phyloP scores from a whole-genome alignment of 306 rosid species.

The Vachellia pachyceras region DNA sequence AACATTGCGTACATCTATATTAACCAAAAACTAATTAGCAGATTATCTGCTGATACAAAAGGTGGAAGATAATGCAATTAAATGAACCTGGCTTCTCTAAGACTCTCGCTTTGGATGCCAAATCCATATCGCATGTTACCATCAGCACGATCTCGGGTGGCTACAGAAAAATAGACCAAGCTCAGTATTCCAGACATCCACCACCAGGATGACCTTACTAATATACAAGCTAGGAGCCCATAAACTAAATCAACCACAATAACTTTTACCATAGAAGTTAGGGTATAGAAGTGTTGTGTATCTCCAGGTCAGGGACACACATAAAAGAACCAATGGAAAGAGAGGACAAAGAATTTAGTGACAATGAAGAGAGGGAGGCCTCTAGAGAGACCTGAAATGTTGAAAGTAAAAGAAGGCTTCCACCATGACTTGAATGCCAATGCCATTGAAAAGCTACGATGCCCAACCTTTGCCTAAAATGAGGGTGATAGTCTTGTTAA shows the following conservation, averaged over 20 bases:
- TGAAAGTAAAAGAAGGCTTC: slow-evolving; percentile 94
- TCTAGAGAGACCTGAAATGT: slow-evolving; percentile 71
- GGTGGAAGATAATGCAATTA: slow-evolving; percentile 19
- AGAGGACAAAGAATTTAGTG: slow-evolving; percentile 4
- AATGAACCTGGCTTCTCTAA: slow-evolving; percentile 97
- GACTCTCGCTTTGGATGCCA: slow-evolving; percentile 82
- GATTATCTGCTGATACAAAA: slow-evolving; percentile 29
- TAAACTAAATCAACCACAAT: neutral
- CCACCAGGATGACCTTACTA: slow-evolving; percentile 12
- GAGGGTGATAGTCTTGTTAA: slow-evolving; percentile 34
- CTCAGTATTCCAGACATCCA: slow-evolving; percentile 32
- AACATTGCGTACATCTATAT: neutral
- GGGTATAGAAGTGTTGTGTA: slow-evolving; percentile 7
- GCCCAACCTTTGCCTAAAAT: slow-evolving; percentile 86
- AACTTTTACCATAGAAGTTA: neutral
- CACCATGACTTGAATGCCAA: slow-evolving; percentile 97
- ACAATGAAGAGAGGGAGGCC: slow-evolving; percentile 30
- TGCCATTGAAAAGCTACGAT: slow-evolving; percentile 71
- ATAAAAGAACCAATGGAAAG: slow-evolving; percentile 2
- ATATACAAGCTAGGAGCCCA: neutral
- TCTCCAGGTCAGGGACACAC: neutral
- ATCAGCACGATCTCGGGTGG: slow-evolving; percentile 61
- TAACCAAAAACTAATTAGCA: neutral
- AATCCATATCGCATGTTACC: slow-evolving; percentile 76
- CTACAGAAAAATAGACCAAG: slow-evolving; percentile 51